These are phyloP conservation scores for Sporothrix dimorphospora DNA, from an alignment of 2,329 filamentous ascomycete species.

Conservation along the genomic window DNA sequence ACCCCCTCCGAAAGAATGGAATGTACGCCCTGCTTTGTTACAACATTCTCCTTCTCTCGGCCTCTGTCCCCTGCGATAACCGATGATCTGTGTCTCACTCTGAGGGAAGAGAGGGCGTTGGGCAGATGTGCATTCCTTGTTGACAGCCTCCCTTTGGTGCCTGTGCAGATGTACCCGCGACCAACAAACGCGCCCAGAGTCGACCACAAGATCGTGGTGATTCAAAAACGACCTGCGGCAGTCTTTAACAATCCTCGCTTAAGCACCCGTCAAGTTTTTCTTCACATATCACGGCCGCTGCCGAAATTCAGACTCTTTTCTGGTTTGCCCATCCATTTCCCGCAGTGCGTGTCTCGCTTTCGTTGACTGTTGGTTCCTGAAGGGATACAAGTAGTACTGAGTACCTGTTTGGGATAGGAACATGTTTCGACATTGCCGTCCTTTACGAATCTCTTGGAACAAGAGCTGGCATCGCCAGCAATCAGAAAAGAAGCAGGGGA, in stretches of 20 bases:
- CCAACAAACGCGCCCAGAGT: neutral
- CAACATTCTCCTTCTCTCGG: neutral
- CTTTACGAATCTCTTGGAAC: too few relatives aligned
- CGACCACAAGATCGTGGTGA: neutral
- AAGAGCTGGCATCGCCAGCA: too few relatives aligned
- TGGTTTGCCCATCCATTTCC: neutral
- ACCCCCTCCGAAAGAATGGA: neutral
- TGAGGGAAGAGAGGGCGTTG: neutral
- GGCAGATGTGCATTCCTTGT: neutral
- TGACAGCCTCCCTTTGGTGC: neutral
- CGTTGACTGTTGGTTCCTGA: neutral
- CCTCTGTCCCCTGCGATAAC: too few relatives aligned
- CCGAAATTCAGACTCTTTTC: neutral
- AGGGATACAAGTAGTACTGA: neutral
- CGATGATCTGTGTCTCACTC: too few relatives aligned
- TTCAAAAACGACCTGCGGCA: neutral
- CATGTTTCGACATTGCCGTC: neutral
- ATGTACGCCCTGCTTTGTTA: neutral
- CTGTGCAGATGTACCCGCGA: neutral
- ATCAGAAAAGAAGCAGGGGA: too few relatives aligned
- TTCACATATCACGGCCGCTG: neutral
- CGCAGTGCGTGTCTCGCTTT: neutral
- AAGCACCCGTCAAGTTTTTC: neutral
- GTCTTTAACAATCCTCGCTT: neutral
- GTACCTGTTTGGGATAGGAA: neutral